A percentile compares a stretch with the other conserved stretches of the same genome.
These are phyloP conservation scores for Puccinia hordei DNA, from an alignment of 1,284 basidiomycete species.

Conservation along the genomic window DNA sequence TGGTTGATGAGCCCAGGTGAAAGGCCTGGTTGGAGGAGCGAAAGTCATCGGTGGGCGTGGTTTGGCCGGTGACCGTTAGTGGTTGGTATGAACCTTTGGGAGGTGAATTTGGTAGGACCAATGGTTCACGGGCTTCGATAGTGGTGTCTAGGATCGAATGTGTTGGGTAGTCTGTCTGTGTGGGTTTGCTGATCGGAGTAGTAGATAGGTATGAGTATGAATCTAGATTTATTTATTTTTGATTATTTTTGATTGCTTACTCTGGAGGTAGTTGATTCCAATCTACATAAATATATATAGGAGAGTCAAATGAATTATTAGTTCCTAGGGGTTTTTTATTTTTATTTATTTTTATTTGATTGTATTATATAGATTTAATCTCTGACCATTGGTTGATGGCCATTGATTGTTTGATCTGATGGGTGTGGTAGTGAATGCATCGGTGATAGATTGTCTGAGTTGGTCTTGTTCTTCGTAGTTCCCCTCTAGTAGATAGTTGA, in stretches of 20 bases:
- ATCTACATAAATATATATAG: neutral
- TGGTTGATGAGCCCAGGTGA: neutral
- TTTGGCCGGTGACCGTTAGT: slow-evolving; percentile 47
- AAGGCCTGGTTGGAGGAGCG: slow-evolving; percentile 24
- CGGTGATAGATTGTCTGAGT: slow-evolving; percentile 40
- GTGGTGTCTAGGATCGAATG: slow-evolving; percentile 17
- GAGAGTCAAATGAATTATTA: too few species aligned
- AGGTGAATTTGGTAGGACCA: slow-evolving; percentile 49
- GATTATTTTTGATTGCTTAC: slow-evolving; percentile 25
- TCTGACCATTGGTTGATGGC: slow-evolving; percentile 14
- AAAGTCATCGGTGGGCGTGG: slow-evolving; percentile 45
- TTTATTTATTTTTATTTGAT: too few species aligned
- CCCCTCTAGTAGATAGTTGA: slow-evolving; percentile 41
- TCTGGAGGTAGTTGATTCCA: slow-evolving; percentile 26
- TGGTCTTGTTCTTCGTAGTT: slow-evolving; percentile 23
- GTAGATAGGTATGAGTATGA: neutral
- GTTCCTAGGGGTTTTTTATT: too few species aligned
- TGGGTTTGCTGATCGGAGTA: neutral
- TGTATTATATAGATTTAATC: too few species aligned
- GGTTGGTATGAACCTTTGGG: slow-evolving; percentile 49
- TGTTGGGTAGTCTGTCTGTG: neutral
- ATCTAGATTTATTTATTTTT: too few species aligned
- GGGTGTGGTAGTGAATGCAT: slow-evolving; percentile 34
- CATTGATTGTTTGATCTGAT: neutral
- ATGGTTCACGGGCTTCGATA: slow-evolving; percentile 45